Conservation (phyloP, 1,139 yeast species). For the Hyphopichia buzzinii region DNA sequence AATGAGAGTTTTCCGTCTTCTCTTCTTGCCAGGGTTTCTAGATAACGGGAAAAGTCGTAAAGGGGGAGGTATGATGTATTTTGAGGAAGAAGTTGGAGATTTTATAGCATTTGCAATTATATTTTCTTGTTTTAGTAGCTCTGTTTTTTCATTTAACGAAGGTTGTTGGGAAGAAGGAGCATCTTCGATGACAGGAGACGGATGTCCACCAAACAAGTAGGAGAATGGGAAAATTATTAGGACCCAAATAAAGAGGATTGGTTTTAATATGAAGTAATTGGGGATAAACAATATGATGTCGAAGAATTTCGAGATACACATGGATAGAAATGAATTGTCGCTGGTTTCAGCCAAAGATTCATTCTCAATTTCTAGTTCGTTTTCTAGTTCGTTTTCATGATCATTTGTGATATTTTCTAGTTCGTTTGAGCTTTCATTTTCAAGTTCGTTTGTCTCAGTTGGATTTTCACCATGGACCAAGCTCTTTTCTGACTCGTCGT, state of each 20-base stretch:
- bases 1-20: constrained; percentile 64
- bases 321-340: not conserved
- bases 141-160: constrained; percentile 33
- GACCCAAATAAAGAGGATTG: constrained; percentile 42
- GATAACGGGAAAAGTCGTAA: constrained; percentile 44
- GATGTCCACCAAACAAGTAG: constrained; percentile 24
- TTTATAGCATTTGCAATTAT: constrained; percentile 47
- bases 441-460: not conserved
- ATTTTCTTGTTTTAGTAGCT: constrained; percentile 39
- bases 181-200: not conserved
- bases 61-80: constrained; percentile 49
- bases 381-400: not conserved
- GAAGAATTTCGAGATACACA: not conserved
- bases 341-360: too few relatives aligned
- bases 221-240: constrained; percentile 50
- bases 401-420: not conserved
- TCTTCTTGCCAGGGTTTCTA: constrained; percentile 37
- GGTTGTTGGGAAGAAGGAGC: constrained; percentile 13
- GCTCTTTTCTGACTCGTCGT: not conserved
- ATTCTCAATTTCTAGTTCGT: too few relatives aligned
- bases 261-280: constrained; percentile 40
- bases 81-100: constrained; percentile 55
- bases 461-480: constrained; percentile 1
- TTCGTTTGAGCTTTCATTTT: not conserved
- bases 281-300: constrained; percentile 35